phyloP scores from a whole-genome alignment of 352 stramenopile species.

The Phytophthora citricola region DNA sequence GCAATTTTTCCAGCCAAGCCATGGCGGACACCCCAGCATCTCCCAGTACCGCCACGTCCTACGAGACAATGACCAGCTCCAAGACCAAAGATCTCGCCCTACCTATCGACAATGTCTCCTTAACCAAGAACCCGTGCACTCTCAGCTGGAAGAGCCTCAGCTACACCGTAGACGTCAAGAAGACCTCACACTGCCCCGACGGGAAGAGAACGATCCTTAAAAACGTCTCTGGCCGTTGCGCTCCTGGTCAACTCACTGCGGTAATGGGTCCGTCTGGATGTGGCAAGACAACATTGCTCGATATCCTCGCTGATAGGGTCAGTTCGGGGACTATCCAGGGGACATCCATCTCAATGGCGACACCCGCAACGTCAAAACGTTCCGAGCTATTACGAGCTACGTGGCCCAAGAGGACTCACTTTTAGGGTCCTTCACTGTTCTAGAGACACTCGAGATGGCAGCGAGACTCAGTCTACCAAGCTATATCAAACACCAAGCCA shows the following conservation, averaged over 20 bases:
- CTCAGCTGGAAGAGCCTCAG: constrained; percentile 32
- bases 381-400: constrained; percentile 60
- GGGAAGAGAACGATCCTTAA: constrained; percentile 57
- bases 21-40: constrained; percentile 21
- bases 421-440: constrained; percentile 69
- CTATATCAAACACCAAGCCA: constrained; percentile 39
- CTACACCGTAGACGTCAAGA: constrained; percentile 31
- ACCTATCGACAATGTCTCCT: constrained; percentile 1
- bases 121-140: constrained; percentile 22
- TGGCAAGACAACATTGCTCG: constrained; percentile 74
- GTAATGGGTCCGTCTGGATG: constrained; percentile 69
- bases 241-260: constrained; percentile 63
- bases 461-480: constrained; percentile 58
- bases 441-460: constrained; percentile 72
- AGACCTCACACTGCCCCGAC: constrained; percentile 11
- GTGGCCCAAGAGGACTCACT: constrained; percentile 66
- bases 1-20: constrained; percentile 3
- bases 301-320: constrained; percentile 61
- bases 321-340: constrained; percentile 40
- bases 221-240: constrained; percentile 59
- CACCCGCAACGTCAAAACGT: constrained; percentile 42
- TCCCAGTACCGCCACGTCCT: constrained; percentile 17
- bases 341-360: constrained; percentile 55
- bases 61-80: constrained; percentile 5
- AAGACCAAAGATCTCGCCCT: constrained; percentile 9